Evolutionary conservation across 2,329 filamentous ascomycete genomes (phyloP).

Genomic region (Tothia fuscella): DNA sequence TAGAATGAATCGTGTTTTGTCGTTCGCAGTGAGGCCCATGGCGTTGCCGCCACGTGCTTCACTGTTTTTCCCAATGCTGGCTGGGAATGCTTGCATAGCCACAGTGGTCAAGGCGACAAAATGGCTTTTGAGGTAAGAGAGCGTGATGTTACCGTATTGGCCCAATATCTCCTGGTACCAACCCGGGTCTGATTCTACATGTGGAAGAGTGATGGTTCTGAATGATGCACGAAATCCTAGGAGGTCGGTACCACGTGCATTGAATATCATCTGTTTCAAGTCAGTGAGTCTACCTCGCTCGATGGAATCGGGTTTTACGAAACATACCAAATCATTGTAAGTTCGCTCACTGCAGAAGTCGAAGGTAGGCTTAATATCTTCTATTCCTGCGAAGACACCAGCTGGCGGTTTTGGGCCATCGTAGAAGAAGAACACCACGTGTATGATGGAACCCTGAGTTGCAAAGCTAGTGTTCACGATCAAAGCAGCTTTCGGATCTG

Average conservation of each 20-base stretch:
- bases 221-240: conserved; percentile 16
- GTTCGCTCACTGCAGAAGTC: conserved; percentile 18
- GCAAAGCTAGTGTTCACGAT: conserved; percentile 13
- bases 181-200: conserved; percentile 18
- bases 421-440: conserved; percentile 26
- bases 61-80: conserved; percentile 13
- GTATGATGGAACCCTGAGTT: background rate
- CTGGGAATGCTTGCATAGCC: conserved; percentile 24
- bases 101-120: conserved; percentile 17
- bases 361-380: conserved; percentile 18
- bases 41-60: conserved; percentile 8
- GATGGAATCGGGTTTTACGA: background rate
- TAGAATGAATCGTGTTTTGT: conserved; percentile 16
- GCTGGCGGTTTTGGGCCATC: conserved; percentile 22
- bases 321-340: conserved; percentile 23
- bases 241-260: conserved; percentile 13
- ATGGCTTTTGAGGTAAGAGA: conserved; percentile 17
- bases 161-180: conserved; percentile 25
- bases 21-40: conserved; percentile 6
- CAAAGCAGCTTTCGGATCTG: conserved; percentile 21
- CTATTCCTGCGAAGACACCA: conserved; percentile 21
- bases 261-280: conserved; percentile 14
- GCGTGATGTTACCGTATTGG: conserved; percentile 19
- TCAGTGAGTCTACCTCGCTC: background rate
- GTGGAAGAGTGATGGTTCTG: conserved; percentile 18